Percentiles rank a stretch among this genome's conserved stretches.
Conservation (phyloP, 2,329 filamentous ascomycete genomes). For the Tolypocladium tropicale region DNA sequence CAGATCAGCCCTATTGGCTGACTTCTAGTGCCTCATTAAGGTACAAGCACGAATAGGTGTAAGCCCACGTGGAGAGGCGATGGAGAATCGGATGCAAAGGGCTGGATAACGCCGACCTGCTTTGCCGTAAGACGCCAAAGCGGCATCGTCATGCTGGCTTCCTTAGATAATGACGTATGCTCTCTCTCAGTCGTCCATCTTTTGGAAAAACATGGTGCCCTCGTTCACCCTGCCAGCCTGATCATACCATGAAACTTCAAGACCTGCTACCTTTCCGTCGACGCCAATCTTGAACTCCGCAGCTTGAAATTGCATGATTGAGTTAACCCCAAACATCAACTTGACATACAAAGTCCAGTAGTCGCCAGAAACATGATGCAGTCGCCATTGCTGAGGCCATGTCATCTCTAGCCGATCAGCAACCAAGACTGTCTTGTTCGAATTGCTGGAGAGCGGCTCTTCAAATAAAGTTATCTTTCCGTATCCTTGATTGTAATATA, state of each 20-base stretch:
- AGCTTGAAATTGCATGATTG: neutral
- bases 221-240: neutral
- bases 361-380: constrained; percentile 17
- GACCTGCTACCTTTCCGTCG: neutral
- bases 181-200: neutral
- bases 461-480: constrained; percentile 11
- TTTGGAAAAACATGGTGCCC: constrained; percentile 7
- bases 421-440: constrained; percentile 10
- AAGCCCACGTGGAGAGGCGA: no score
- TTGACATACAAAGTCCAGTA: constrained; percentile 13
- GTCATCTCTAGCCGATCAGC: constrained; percentile 12
- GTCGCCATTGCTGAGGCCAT: constrained; percentile 10
- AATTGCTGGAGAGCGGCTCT: constrained; percentile 6
- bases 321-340: neutral
- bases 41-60: no score
- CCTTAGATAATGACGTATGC: no score
- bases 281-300: constrained; percentile 5
- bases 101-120: no score
- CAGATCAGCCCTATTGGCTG: no score
- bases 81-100: no score
- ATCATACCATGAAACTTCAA: constrained; percentile 1
- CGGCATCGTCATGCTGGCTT: neutral
- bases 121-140: neutral
- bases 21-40: no score
- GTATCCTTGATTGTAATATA: constrained; percentile 34